Conservation (phyloP, 164 flowering plant genomes). For the Aristolochia fimbriata region DNA sequence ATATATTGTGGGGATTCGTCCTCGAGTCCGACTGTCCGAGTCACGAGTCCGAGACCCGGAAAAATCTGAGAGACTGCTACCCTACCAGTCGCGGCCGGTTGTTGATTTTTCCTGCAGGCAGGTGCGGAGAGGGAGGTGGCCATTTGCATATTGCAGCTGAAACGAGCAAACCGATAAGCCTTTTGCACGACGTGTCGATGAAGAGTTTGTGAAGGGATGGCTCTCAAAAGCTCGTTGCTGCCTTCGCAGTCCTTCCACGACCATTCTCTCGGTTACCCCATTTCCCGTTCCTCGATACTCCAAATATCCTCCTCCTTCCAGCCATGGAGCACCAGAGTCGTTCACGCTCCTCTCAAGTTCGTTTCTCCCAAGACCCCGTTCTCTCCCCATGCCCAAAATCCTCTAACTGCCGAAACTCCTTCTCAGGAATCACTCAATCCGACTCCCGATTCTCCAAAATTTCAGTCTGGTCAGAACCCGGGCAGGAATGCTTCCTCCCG, state of each 20-base stretch:
- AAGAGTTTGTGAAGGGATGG: too few relatives aligned
- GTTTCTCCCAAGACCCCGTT: conserved; percentile 9
- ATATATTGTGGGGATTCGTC: too few relatives aligned
- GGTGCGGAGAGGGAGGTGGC: too few relatives aligned
- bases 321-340: conserved; percentile 11
- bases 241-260: neutral
- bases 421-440: conserved; percentile 12
- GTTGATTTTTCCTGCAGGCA: too few relatives aligned
- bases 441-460: conserved; percentile 10
- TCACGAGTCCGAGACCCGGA: too few relatives aligned
- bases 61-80: too few relatives aligned
- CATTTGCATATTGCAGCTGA: too few relatives aligned
- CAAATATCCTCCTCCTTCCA: conserved; percentile 11
- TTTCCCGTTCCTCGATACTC: conserved; percentile 16
- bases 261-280: conserved; percentile 20
- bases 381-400: conserved; percentile 13
- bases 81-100: too few relatives aligned
- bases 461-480: conserved; percentile 17
- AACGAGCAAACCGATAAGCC: too few relatives aligned
- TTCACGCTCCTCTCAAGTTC: conserved; percentile 16
- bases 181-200: too few relatives aligned
- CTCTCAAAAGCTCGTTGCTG: neutral
- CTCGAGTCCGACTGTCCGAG: too few relatives aligned
- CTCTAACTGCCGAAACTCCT: conserved; percentile 24
- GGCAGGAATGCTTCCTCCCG: conserved; percentile 23